Evolutionary conservation across 495 filamentous ascomycete species (phyloP), one percentile per base, ranked within the genome.

Genomic region (Barbatosphaeria neglecta): DNA sequence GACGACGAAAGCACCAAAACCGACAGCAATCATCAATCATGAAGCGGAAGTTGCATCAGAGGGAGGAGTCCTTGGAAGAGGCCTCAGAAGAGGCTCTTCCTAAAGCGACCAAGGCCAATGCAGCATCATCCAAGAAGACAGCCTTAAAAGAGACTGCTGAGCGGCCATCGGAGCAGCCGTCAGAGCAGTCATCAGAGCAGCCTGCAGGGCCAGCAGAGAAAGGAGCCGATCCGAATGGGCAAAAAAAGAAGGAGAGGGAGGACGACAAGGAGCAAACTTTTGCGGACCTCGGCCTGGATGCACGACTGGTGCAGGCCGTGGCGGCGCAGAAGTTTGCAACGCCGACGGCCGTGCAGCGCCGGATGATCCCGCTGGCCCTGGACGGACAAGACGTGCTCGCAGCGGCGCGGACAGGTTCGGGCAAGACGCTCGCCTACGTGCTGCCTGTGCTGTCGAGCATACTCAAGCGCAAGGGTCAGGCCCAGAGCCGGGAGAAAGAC

Each of bases 391-490:
- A 96, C 74, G 82, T 98, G 46, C 66, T 97, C 38, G 87, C 87
- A 43, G 86, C 86, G 52, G 84, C 90, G 37, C 92, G 88, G 64
- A 96, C 90, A 17, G 90, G 90, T 22, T 92, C 88, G 17, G 90
- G 92, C 40, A 98, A 98, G 68, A 98, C 92, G 5, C 85, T 86
- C n/a, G 92, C 92, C 43, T 98, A 98, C 64, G 71, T 95, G n/a
- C 74, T 97, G 22, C 92, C 92, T 1, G 75, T 95, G 33, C 65
- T 97, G 33, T 83, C 94, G 51, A 70, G 73, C 19, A 86, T 95
- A 44, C 72, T 98, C 10, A 81, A 79, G 54, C 75, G 75, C 44
- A 95, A 95, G 68, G 27, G 16, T 18, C 3, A 10, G 6, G 18
- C 38, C 22, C 6, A 18, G 3, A 2, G 5, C 1, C 7, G 11